Evolutionary conservation across 106 monocot species (phyloP).

Genomic region (Platanthera guangdongensis): DNA sequence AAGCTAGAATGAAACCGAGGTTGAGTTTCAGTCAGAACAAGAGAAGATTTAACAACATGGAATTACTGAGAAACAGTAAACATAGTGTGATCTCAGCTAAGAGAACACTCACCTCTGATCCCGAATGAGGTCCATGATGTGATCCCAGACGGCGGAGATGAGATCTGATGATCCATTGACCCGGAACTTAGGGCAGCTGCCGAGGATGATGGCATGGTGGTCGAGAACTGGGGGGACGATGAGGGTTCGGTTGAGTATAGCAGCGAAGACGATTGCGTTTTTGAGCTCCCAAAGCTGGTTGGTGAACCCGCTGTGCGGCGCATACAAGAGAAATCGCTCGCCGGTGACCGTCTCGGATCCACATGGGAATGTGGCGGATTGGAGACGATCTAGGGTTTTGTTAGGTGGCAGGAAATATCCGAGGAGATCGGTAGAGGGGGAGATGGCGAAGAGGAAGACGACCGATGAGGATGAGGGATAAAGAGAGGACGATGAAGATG

Average conservation of each 20-base stretch:
- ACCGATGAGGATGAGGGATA: slow-evolving; percentile 22
- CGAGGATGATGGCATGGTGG: slow-evolving; percentile 88
- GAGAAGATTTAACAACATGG: too few species aligned
- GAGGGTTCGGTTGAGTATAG: slow-evolving; percentile 83
- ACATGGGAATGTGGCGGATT: slow-evolving; percentile 5
- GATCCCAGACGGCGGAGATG: slow-evolving; percentile 69
- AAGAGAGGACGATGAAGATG: slow-evolving; percentile 11
- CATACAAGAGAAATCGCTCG: slow-evolving; percentile 69
- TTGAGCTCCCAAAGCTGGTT: slow-evolving; percentile 85
- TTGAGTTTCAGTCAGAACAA: too few species aligned
- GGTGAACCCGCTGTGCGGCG: slow-evolving; percentile 98
- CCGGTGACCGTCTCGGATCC: neutral
- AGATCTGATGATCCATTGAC: slow-evolving; percentile 46
- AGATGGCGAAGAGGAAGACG: slow-evolving; percentile 19
- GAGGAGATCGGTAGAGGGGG: slow-evolving; percentile 13
- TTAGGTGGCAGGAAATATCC: neutral
- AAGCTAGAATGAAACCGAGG: too few species aligned
- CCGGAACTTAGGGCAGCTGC: slow-evolving; percentile 97
- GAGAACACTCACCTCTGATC: too few species aligned
- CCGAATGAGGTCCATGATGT: too few species aligned
- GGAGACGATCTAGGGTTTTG: slow-evolving; percentile 10
- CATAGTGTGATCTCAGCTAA: too few species aligned
- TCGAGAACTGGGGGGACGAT: slow-evolving; percentile 86
- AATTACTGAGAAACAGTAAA: too few species aligned
- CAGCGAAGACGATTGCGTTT: slow-evolving; percentile 63